Evolutionary conservation across 2,329 filamentous ascomycete genomes (phyloP).

Genomic region (Fusarium sp.): DNA sequence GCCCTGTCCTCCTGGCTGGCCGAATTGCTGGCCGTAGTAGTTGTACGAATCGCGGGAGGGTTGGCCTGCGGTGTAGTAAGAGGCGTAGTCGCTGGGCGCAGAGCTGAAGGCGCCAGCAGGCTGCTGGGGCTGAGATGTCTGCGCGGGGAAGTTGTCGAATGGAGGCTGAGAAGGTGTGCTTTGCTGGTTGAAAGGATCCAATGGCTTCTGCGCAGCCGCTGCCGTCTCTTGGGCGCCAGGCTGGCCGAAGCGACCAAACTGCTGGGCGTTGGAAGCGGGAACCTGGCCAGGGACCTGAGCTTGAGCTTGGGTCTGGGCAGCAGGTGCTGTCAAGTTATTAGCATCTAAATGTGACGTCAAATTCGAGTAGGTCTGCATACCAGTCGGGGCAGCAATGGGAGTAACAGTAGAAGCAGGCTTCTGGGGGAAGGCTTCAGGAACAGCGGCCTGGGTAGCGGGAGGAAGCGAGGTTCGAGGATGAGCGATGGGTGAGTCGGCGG

Average conservation of each 20-base stretch:
- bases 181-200: constrained; percentile 89
- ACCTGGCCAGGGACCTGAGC: constrained; percentile 58
- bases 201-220: constrained; percentile 80
- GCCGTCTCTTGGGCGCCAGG: constrained; percentile 72
- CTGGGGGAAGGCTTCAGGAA: constrained; percentile 71
- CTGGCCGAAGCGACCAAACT: constrained; percentile 81
- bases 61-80: constrained; percentile 86
- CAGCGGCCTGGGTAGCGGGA: constrained; percentile 73
- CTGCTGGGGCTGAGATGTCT: constrained; percentile 74
- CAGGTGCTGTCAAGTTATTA: constrained; percentile 40
- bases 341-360: constrained; percentile 4
- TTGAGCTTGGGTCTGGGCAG: constrained; percentile 60
- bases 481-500: constrained; percentile 90
- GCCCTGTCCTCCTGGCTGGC: constrained; percentile 72
- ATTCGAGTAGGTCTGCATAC: constrained; percentile 42
- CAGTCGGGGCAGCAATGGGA: constrained; percentile 55
- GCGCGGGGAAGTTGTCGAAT: constrained; percentile 73
- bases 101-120: constrained; percentile 80
- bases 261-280: constrained; percentile 71
- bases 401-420: constrained; percentile 67
- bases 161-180: constrained; percentile 68
- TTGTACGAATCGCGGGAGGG: constrained; percentile 83
- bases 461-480: constrained; percentile 90
- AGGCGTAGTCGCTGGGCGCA: constrained; percentile 84
- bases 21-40: constrained; percentile 79